phyloP scores from a whole-genome alignment of 2,329 filamentous ascomycete genomes.

The Colletotrichum tamarilloi region DNA sequence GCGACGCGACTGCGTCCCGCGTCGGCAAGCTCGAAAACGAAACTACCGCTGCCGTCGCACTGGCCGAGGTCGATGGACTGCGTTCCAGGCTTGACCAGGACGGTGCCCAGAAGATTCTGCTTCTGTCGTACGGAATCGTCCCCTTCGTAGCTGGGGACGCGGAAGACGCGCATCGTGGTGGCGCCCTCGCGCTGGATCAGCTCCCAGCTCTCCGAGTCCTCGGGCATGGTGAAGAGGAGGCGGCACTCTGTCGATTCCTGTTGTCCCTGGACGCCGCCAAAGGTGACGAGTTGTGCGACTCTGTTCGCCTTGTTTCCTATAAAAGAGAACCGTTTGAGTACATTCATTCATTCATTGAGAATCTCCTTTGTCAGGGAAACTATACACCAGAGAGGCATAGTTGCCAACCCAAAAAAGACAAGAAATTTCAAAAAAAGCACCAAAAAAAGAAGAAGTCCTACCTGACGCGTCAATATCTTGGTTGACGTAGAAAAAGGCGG shows the following conservation, averaged over 20 bases:
- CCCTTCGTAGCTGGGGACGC: constrained; percentile 3
- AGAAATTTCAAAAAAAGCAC: not conserved
- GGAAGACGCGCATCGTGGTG: constrained; percentile 21
- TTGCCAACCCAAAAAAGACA: not conserved
- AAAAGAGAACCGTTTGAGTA: constrained; percentile 8
- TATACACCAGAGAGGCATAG: not conserved
- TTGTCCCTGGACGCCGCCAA: not conserved
- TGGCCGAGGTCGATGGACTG: constrained; percentile 25
- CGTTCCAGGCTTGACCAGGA: constrained; percentile 27
- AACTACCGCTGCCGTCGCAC: constrained; percentile 30
- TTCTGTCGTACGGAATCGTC: constrained; percentile 3
- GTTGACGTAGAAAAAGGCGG: constrained; percentile 35
- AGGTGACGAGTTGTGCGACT: constrained; percentile 34
- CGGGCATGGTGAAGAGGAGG: constrained; percentile 32
- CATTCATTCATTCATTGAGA: not conserved
- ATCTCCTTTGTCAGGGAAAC: not conserved
- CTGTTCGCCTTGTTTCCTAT: constrained; percentile 33
- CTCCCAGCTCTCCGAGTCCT: constrained; percentile 35
- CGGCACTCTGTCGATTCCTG: constrained; percentile 3
- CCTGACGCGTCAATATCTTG: constrained; percentile 33
- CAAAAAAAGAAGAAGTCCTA: not conserved
- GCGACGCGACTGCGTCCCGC: constrained; percentile 30
- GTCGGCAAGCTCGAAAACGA: constrained; percentile 31
- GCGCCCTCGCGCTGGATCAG: constrained; percentile 35
- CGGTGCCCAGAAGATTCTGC: constrained; percentile 17